Base-by-base conservation (phyloP, 768 basidiomycete genomes). In the Leucocoprinus birnbaumii region DNA sequence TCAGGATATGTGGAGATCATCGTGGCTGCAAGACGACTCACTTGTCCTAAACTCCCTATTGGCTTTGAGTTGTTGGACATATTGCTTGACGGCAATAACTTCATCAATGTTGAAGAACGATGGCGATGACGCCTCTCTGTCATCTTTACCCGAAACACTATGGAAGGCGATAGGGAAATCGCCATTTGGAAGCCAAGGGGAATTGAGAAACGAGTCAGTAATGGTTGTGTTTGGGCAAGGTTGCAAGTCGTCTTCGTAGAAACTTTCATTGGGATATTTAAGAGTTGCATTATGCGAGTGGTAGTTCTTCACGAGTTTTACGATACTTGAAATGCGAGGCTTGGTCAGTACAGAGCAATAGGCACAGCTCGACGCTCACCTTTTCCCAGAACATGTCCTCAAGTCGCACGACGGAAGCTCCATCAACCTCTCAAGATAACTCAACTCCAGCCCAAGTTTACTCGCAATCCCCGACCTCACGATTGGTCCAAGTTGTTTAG, bases 101-200 rank as follows among this genome's bases (percentile, higher is more conserved):
- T 88, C 85, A 25, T 82, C 76, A 34, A 82, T 76, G 53, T 89
- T 89, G 72, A 87, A 88, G 66, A 85, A 87, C 0, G 85, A 87
- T 1, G 86, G 86, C 0, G 86, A 87, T 0, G 78, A 75, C 1
- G 79, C 77, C 61, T 88, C 86, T 21, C 85, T 77, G 22, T 80
- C 77, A 61, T 89, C 85, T 58, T 80, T 79, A 13, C 87, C 86
- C 13, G 69, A 61, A 6, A 86, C 69, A 5, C 77, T 73, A 62
- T 87, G 82, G 67, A 88, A 86, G 1, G 87, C 66, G 40, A 88
- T 67, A 0, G 87, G 85, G 65, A 86, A 87, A 0, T 72, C 69
- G 35, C 67, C 71, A 2, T 65, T 68, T 0, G 75, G 75, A 1
- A 84, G 68, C 26, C 75, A 73, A 0, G 69, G 55, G 0, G 76